Base-by-base conservation (phyloP, 768 basidiomycete species). In the Russula emetica region DNA sequence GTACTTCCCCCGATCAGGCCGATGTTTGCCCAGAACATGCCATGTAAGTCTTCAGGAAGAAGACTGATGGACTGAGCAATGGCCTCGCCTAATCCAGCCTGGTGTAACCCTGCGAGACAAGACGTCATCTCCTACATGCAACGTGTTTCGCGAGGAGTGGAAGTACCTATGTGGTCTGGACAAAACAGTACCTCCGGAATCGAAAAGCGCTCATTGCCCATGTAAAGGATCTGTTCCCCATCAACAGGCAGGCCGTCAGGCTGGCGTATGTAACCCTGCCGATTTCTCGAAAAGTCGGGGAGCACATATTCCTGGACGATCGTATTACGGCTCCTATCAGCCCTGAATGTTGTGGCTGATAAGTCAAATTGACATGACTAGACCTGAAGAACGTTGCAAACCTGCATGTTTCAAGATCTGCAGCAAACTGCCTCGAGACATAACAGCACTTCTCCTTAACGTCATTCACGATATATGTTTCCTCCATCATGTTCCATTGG, bases 401-500 rank as follows among this genome's bases (percentile, higher is more conserved):
- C 95, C 86, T 85, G 78, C 87, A 91, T 9, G 75, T 75, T 74
- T 94, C 88, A 61, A 93, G 76, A 74, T 97, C 94, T 53, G 74
- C 72, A 63, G 79, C 79, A 77, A 90, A 94, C 70, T 86, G 76
- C 22, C 78, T 77, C 14, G 92, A 86, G 60, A 96, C 88, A 74
- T 87, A 97, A 75, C 93, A 94, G 72, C 92, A 94, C 18, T 83
- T 74, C 74, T 98, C 94, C 74, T 96, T 94, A 70, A 93, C 88
- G 70, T 89, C 83, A 76, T 96, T 94, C 79, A 97, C 87, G 72
- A 98, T 90, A 73, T 88, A 85, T 2, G 93, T 95, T 74, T 98
- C 89, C 71, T 97, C 94, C 87, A 95, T 94, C 91, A 98, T 93
- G 74, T 98, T 92, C 91, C 92, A 98, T 72, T 98, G 95, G 50